A percentile compares a stretch with the other conserved stretches of the same genome.
phyloP scores from a whole-genome alignment of 2,329 filamentous ascomycete genomes.

The Aspergillus sp. region DNA sequence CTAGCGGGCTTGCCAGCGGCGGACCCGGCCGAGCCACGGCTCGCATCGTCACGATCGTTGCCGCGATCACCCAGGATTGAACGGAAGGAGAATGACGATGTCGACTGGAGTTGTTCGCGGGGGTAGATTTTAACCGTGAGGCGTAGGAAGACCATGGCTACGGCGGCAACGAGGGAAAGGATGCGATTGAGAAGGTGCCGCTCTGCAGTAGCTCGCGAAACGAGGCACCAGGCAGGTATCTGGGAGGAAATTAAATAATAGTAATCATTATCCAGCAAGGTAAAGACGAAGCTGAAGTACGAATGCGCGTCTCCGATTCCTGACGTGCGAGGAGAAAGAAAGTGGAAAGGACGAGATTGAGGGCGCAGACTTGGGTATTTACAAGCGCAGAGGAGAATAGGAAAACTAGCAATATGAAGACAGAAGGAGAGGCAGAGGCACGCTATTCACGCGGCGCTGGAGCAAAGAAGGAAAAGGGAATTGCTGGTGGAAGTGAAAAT shows the following conservation, averaged over 20 bases:
- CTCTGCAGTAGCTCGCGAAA: not conserved
- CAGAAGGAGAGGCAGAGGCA: not conserved
- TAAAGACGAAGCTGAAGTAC: too few relatives aligned
- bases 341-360: too few relatives aligned
- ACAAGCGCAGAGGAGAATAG: not conserved
- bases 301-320: too few relatives aligned
- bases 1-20: conserved; percentile 13
- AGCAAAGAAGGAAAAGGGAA: not conserved
- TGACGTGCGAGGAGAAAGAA: too few relatives aligned
- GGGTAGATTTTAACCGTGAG: conserved; percentile 29
- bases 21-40: conserved; percentile 2
- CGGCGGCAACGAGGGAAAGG: not conserved
- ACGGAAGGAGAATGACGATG: conserved; percentile 9
- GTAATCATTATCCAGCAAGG: too few relatives aligned
- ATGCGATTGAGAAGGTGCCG: not conserved
- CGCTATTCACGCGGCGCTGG: not conserved
- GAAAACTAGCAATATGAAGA: not conserved
- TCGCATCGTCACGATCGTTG: conserved; percentile 6
- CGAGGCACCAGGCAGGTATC: too few relatives aligned
- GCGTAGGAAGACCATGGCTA: conserved; percentile 30
- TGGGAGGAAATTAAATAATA: not conserved
- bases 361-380: too few relatives aligned
- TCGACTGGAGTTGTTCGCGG: conserved; percentile 14
- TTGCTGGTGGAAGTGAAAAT: not conserved
- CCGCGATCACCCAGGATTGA: conserved; percentile 8